Conservation (phyloP, 1,139 yeast species). For the Yamadazyma kanchanaburiensis region DNA sequence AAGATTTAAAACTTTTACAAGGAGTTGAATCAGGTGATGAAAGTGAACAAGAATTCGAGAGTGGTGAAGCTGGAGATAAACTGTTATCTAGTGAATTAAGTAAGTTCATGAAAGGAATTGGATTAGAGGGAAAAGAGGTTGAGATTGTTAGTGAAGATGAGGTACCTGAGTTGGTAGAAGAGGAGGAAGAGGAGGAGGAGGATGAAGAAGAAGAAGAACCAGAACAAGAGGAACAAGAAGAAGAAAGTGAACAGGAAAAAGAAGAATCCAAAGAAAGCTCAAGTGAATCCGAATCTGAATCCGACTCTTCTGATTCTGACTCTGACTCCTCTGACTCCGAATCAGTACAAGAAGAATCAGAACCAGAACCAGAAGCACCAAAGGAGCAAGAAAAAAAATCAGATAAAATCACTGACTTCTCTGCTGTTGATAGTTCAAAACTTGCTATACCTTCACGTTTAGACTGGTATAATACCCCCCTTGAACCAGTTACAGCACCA, state of each 20-base stretch:
- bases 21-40: constrained; percentile 54
- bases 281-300: constrained; percentile 7
- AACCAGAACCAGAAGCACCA: constrained; percentile 11
- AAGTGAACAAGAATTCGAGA: constrained; percentile 61
- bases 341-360: constrained; percentile 15
- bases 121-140: constrained; percentile 46
- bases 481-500: constrained; percentile 36
- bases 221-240: constrained; percentile 16
- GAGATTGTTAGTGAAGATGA: constrained; percentile 29
- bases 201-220: constrained; percentile 18
- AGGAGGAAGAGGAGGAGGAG: constrained; percentile 24
- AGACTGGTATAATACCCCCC: constrained; percentile 67
- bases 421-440: constrained; percentile 55
- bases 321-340: constrained; percentile 14
- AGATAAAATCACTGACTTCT: constrained; percentile 48
- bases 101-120: constrained; percentile 66
- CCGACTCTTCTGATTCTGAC: constrained; percentile 6
- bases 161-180: constrained; percentile 26
- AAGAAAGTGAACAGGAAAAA: constrained; percentile 18
- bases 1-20: constrained; percentile 52
- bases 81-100: constrained; percentile 57
- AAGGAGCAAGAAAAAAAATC: constrained; percentile 18
- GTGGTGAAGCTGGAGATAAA: constrained; percentile 36
- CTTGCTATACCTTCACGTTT: constrained; percentile 60
- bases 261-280: constrained; percentile 11